These are phyloP conservation scores for Tricholoma sp. DNA, from an alignment of 768 basidiomycete species.

Conservation along the genomic window DNA sequence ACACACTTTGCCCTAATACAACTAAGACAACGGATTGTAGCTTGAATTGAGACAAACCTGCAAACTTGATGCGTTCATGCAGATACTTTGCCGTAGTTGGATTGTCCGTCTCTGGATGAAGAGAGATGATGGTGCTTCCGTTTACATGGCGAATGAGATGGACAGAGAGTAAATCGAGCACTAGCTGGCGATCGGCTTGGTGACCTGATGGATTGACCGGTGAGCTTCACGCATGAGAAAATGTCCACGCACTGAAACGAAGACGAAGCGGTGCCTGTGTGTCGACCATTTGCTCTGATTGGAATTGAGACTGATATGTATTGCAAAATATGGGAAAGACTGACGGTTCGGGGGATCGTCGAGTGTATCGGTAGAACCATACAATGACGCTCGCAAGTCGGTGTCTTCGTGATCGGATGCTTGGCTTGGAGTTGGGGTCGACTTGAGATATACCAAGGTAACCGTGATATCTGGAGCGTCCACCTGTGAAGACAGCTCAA, in stretches of 20 bases:
- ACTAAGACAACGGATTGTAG: neutral
- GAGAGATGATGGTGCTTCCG: conserved; percentile 48
- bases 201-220: neutral
- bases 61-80: conserved; percentile 43
- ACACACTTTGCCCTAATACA: conserved; percentile 17
- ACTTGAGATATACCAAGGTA: conserved; percentile 48
- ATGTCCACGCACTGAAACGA: conserved; percentile 23
- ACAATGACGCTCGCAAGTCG: neutral
- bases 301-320: neutral
- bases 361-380: neutral
- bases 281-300: conserved; percentile 29
- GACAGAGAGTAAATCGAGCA: conserved; percentile 44
- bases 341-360: neutral
- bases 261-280: conserved; percentile 34
- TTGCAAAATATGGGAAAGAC: neutral
- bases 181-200: conserved; percentile 26
- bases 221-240: neutral
- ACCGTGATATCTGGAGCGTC: conserved; percentile 49
- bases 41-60: conserved; percentile 22
- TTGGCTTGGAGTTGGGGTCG: conserved; percentile 24
- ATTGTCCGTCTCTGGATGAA: conserved; percentile 34
- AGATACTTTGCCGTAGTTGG: conserved; percentile 40
- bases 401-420: conserved; percentile 7
- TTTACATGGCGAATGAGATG: conserved; percentile 43
- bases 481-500: neutral